Conservation (phyloP, 805 yeast species). For the Trichomonascus vanleenenianus region DNA sequence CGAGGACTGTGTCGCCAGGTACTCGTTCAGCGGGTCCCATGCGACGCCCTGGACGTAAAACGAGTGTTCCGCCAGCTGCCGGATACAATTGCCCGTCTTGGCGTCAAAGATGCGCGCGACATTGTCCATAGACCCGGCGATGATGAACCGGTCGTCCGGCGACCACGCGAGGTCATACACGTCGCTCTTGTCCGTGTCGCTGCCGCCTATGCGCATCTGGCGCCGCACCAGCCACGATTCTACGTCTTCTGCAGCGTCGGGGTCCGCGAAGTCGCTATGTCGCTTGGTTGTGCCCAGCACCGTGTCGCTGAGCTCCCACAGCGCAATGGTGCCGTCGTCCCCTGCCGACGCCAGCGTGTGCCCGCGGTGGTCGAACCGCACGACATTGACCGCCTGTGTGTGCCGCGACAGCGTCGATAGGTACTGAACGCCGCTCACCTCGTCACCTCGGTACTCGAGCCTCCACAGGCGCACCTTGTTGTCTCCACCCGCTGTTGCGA, state of each 20-base stretch:
- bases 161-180: slow-evolving; percentile 92
- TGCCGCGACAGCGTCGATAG: slow-evolving; percentile 78
- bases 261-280: not conserved
- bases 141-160: slow-evolving; percentile 66
- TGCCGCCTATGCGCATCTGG: slow-evolving; percentile 44
- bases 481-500: slow-evolving; percentile 94
- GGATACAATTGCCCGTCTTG: slow-evolving; percentile 46
- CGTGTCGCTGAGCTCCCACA: slow-evolving; percentile 51
- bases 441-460: slow-evolving; percentile 23
- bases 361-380: slow-evolving; percentile 70
- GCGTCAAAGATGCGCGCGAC: slow-evolving; percentile 61
- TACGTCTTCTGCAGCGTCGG: slow-evolving; percentile 25
- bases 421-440: slow-evolving; percentile 47
- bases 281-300: slow-evolving; percentile 37
- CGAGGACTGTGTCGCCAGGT: slow-evolving; percentile 79
- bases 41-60: slow-evolving; percentile 94
- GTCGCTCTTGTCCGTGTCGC: slow-evolving; percentile 41
- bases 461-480: slow-evolving; percentile 61
- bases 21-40: slow-evolving; percentile 87
- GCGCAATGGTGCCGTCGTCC: slow-evolving; percentile 82
- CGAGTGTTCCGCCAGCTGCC: slow-evolving; percentile 61
- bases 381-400: slow-evolving; percentile 90
- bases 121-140: slow-evolving; percentile 92
- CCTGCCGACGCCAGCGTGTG: slow-evolving; percentile 75
- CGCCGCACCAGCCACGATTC: slow-evolving; percentile 71